Conservation (phyloP, 768 basidiomycete genomes). For the Phylloporus rhodoxanthus region DNA sequence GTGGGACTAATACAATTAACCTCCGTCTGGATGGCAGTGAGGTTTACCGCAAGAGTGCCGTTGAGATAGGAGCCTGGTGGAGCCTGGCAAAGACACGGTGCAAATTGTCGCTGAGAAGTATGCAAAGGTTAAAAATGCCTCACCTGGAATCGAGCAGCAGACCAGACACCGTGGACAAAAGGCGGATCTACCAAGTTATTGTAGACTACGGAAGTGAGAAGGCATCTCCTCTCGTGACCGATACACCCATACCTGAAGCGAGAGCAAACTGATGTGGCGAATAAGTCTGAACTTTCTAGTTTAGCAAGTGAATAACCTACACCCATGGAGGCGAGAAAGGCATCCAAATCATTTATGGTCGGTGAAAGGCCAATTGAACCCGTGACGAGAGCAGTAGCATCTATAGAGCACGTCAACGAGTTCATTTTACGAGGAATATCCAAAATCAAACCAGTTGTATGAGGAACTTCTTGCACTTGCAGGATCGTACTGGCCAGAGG, state of each 20-base stretch:
- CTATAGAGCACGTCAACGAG: conserved; percentile 21
- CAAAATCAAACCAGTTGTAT: conserved; percentile 9
- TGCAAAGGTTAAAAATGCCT: background rate
- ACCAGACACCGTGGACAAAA: conserved; percentile 49
- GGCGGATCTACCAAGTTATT: conserved; percentile 50
- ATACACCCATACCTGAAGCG: conserved; percentile 21
- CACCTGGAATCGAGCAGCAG: conserved; percentile 49
- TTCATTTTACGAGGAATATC: conserved; percentile 5
- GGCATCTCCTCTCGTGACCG: background rate
- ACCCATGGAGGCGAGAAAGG: conserved; percentile 57
- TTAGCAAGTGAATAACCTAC: conserved; percentile 26
- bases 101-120: background rate
- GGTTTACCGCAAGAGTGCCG: conserved; percentile 47
- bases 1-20: conserved; percentile 43
- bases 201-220: conserved; percentile 20
- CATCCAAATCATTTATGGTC: conserved; percentile 39
- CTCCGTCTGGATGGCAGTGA: conserved; percentile 41
- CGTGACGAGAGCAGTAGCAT: conserved; percentile 36
- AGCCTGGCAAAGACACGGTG: conserved; percentile 30
- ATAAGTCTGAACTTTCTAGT: background rate
- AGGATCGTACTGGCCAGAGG: conserved; percentile 46
- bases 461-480: conserved; percentile 19
- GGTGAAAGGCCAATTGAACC: conserved; percentile 42
- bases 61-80: conserved; percentile 42
- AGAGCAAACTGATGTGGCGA: conserved; percentile 30